Base-by-base conservation (phyloP, 805 yeast genomes). In the Candida jianshihensis region DNA sequence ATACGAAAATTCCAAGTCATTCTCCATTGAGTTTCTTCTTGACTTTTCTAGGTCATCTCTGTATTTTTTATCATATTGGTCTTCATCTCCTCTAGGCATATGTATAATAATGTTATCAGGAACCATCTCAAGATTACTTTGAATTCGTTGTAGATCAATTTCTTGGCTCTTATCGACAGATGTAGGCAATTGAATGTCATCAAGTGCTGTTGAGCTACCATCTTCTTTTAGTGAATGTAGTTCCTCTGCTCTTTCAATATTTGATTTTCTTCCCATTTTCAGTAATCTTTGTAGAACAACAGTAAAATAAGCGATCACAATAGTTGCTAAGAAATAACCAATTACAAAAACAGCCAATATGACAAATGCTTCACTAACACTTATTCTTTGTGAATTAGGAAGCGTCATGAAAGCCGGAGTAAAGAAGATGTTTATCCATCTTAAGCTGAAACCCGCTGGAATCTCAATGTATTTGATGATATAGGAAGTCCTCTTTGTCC, bases 401-500 rank as follows among this genome's bases (percentile, higher is more conserved):
- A 83, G 65, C 1, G 79, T 71, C 26, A 83, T 74, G 51, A 84
- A 83, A 0, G 88, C 78, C 1, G 92, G 90, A 1, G 85, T 76
- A 64, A 83, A 84, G 51, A 78, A 81, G 6, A 81, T 70, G 53
- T 80, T 81, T 59, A 84, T 84, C 90, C 92, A 83, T 37, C 81
- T 67, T 34, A 83, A 63, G 2, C 81, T 66, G 54, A 81, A 80
- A 42, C 81, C 81, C 61, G 73, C 71, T 13, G 86, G 74, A n/a
- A 81, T 71, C 33, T 78, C 76, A 33, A 78, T 57, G 22, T 56
- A 43, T 27, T 44, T 54, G 3, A 56, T 38, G 3, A 59, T 26
- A 6, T 38, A 35, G 5, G 50, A 33, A 1, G 63, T 58, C n/a
- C 37, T 43, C 20, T 45, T 43, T 24, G 64, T 58, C 6, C 73